phyloP scores from a whole-genome alignment of 83 land plant species.

The Diphasiastrum complanatum region DNA sequence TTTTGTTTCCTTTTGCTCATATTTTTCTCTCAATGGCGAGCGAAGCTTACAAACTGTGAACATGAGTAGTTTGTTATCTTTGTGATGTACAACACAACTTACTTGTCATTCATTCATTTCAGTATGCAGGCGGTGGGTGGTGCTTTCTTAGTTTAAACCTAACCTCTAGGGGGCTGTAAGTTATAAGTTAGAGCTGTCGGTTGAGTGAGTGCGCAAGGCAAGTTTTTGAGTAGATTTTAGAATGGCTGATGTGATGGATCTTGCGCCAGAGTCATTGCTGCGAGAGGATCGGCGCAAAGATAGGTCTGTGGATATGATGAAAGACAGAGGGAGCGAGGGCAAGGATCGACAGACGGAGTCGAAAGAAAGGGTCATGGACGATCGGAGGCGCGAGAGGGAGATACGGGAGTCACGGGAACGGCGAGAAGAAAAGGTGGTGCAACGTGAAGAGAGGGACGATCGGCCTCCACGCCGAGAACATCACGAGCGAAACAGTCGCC shows the following conservation, averaged over 20 bases:
- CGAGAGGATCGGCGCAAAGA: conserved; percentile 40
- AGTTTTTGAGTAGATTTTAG: background rate
- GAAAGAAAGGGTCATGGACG: conserved; percentile 26
- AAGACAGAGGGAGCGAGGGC: conserved; percentile 26
- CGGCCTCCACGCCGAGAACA: conserved; percentile 21
- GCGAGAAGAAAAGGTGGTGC: conserved; percentile 6
- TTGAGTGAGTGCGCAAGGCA: background rate
- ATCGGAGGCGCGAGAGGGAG: conserved; percentile 34
- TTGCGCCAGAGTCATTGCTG: conserved; percentile 34
- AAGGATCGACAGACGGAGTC: conserved; percentile 17
- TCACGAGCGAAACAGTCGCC: conserved; percentile 3
- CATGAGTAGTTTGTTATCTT: no score
- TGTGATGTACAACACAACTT: no score
- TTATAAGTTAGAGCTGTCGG: background rate
- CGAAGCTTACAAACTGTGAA: no score
- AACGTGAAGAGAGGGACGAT: conserved; percentile 15
- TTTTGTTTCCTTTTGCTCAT: no score
- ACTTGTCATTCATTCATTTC: no score
- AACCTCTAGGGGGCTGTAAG: no score
- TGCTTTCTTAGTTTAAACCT: no score
- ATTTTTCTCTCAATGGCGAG: no score
- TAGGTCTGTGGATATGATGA: conserved; percentile 24
- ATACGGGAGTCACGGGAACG: conserved; percentile 20
- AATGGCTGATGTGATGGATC: conserved; percentile 60
- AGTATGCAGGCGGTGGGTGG: no score